These are phyloP conservation scores for Hypoxylon sp. DNA, from an alignment of 2,329 filamentous ascomycete species.

Conservation along the genomic window DNA sequence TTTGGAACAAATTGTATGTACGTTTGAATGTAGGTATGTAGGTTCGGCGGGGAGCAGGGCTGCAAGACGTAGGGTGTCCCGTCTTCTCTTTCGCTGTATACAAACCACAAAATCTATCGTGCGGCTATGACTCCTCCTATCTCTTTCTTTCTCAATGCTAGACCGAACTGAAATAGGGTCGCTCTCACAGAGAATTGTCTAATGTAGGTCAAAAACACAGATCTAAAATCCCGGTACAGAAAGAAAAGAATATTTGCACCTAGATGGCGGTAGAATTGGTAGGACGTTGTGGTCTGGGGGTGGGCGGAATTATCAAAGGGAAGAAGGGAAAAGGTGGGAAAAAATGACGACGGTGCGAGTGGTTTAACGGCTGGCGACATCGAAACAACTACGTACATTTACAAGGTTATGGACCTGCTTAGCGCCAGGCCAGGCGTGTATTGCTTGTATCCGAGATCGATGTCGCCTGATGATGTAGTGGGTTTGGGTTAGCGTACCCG, in stretches of 20 bases:
- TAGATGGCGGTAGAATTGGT: slow-evolving; percentile 11
- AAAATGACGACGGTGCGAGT: slow-evolving; percentile 43
- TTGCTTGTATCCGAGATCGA: slow-evolving; percentile 44
- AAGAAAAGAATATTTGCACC: slow-evolving; percentile 6
- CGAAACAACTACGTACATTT: slow-evolving; percentile 43
- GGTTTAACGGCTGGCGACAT: slow-evolving; percentile 40
- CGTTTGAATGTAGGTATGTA: slow-evolving; percentile 18
- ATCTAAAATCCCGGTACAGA: slow-evolving; percentile 25
- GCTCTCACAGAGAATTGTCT: slow-evolving; percentile 38
- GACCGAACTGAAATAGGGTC: slow-evolving; percentile 26
- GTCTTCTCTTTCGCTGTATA: slow-evolving; percentile 39
- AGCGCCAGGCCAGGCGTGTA: slow-evolving; percentile 22
- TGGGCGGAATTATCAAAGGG: slow-evolving; percentile 39
- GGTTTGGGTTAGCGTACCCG: slow-evolving; percentile 36
- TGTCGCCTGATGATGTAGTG: slow-evolving; percentile 47
- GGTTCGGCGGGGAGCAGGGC: slow-evolving; percentile 28
- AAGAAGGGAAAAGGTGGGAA: slow-evolving; percentile 40
- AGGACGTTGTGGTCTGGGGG: slow-evolving; percentile 19
- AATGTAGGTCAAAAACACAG: slow-evolving; percentile 28
- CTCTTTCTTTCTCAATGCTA: slow-evolving; percentile 24
- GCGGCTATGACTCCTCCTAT: slow-evolving; percentile 23
- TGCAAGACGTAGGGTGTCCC: slow-evolving; percentile 28
- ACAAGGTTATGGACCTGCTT: slow-evolving; percentile 41
- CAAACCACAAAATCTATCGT: slow-evolving; percentile 41
- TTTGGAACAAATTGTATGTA: slow-evolving; percentile 29